Evolutionary conservation across 371 early-diverging fungal species (phyloP).

Genomic region (Entomophthora muscae): DNA sequence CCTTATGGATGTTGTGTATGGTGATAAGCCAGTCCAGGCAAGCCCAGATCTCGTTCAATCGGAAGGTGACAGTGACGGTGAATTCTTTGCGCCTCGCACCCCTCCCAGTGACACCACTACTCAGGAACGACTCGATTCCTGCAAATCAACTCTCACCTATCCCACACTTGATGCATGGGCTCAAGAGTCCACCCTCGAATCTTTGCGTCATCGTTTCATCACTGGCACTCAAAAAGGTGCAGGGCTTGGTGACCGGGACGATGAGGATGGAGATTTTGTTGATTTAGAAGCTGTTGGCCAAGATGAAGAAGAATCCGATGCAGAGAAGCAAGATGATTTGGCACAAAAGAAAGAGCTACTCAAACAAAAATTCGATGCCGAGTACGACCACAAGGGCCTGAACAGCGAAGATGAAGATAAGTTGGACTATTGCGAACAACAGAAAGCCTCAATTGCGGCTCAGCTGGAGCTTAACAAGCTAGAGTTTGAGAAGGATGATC

Average conservation of each 20-base stretch:
- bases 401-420: constrained; percentile 39
- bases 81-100: constrained; percentile 42
- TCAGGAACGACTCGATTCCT: constrained; percentile 34
- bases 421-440: constrained; percentile 68
- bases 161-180: constrained; percentile 47
- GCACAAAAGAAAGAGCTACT: constrained; percentile 75
- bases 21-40: constrained; percentile 18
- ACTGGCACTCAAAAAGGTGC: constrained; percentile 54
- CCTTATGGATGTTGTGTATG: constrained; percentile 76
- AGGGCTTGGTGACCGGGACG: constrained; percentile 24
- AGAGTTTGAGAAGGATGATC: constrained; percentile 75
- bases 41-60: background rate
- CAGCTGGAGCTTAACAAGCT: constrained; percentile 60
- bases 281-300: constrained; percentile 55
- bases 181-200: constrained; percentile 49
- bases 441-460: constrained; percentile 67
- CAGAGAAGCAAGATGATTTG: constrained; percentile 26
- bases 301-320: constrained; percentile 15
- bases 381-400: constrained; percentile 42
- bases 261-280: constrained; percentile 68
- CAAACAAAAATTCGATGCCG: constrained; percentile 78
- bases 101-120: constrained; percentile 16
- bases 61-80: constrained; percentile 21
- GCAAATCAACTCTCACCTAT: constrained; percentile 31
- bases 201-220: constrained; percentile 61